Evolutionary conservation across 2,329 filamentous ascomycete genomes (phyloP), one percentile per base, ranked within the genome.

Genomic region (Cryphonectria parasitica): DNA sequence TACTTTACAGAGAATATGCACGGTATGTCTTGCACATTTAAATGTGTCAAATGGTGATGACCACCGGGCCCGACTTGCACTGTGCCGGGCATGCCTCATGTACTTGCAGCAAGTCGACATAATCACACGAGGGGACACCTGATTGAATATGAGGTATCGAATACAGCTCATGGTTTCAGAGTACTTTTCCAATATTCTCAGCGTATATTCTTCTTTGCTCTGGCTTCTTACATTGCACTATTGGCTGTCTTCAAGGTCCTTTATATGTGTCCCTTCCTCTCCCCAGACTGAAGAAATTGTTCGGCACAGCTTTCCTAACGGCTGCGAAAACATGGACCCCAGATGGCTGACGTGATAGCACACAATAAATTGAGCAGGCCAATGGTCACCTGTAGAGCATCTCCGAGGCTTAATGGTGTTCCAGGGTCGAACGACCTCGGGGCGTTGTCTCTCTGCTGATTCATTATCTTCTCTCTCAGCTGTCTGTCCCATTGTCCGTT

Each of bases 251-350:
- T 22, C 43, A 49, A 49, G 43, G 22, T 22, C 43, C 36, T 39
- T 8, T 10, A 52, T 7, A 11, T 54, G 11, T 25, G 10, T 11
- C 22, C 22, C n/a, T 25, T n/a, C 22, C 49, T 54, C 49, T 25
- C 22, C 10, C 13, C 3, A 10, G 49, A 13, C 49, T 25, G 22
- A 25, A 25, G 8, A 2, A 3, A 54, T 25, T 8, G 22, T 25
- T 56, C 25, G n/a, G 3, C 28, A 28, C 13, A 28, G 25, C 5
- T 28, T 56, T 15, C n/a, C 25, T 15, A 45, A 17, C 52, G 52
- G n/a, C 52, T 13, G n/a, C 52, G 25, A 61, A 61, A 11, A 61
- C 58, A 61, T 8, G 31, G 58, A 15, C 58, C 58, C 58, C 58
- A 61, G 4, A 39, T 39, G 58, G 34, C 58, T 31, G 58, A 22